Percentiles rank a stretch among this genome's conserved stretches.
These are phyloP conservation scores for Cylindricascospora bacillispora DNA, from an alignment of 1,139 yeast genomes.

Conservation along the genomic window DNA sequence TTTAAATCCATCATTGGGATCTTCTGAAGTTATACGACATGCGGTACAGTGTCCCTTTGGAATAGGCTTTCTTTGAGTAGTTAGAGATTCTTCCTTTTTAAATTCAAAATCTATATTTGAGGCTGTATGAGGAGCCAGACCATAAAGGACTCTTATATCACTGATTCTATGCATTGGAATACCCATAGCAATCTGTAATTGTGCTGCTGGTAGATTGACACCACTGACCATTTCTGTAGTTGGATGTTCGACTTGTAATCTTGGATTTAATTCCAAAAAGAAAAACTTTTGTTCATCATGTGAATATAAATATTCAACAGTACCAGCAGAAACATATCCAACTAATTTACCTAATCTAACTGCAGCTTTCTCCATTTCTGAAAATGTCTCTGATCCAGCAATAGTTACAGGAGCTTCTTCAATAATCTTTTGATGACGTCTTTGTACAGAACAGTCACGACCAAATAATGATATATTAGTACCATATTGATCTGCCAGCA, in stretches of 20 bases:
- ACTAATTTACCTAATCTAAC: conserved; percentile 91
- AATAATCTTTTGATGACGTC: conserved; percentile 93
- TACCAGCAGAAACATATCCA: conserved; percentile 97
- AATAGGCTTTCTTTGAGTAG: conserved; percentile 78
- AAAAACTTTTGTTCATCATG: conserved; percentile 89
- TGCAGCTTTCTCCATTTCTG: conserved; percentile 91
- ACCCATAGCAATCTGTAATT: conserved; percentile 98
- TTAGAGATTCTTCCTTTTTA: conserved; percentile 53
- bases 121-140: conserved; percentile 88
- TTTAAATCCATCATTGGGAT: conserved; percentile 98
- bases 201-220: conserved; percentile 95
- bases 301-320: conserved; percentile 92
- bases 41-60: conserved; percentile 99
- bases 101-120: conserved; percentile 89
- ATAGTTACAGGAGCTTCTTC: conserved; percentile 96
- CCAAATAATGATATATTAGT: conserved; percentile 88
- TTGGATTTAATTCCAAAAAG: conserved; percentile 91
- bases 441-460: conserved; percentile 93
- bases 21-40: conserved; percentile 97
- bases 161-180: conserved; percentile 89
- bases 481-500: conserved; percentile 91
- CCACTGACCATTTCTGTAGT: conserved; percentile 99
- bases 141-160: conserved; percentile 85
- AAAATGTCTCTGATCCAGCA: conserved; percentile 77
- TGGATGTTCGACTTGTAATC: conserved; percentile 98